Evolutionary conservation across 2,329 filamentous ascomycete species (phyloP).

Genomic region (Alternaria dauci): DNA sequence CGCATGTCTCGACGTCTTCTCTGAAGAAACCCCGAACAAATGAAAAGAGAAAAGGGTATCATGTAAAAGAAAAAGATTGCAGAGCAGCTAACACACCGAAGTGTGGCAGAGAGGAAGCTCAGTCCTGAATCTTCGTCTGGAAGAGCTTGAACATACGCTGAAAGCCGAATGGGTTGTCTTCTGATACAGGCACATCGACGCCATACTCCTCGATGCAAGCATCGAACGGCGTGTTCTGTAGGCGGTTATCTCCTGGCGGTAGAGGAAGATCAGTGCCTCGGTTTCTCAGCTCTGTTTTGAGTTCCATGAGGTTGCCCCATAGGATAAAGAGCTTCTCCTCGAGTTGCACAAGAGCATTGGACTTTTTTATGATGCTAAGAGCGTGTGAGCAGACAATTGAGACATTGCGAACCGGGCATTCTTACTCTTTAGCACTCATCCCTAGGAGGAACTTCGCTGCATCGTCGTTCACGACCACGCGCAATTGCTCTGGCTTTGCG

Average conservation of each 20-base stretch:
- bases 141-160: constrained; percentile 37
- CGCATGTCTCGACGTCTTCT: constrained; percentile 1
- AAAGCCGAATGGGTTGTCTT: constrained; percentile 26
- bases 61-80: neutral
- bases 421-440: constrained; percentile 64
- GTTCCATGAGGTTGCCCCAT: constrained; percentile 76
- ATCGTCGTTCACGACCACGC: constrained; percentile 69
- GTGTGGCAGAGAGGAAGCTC: neutral
- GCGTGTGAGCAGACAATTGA: constrained; percentile 13
- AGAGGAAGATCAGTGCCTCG: constrained; percentile 34
- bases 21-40: neutral
- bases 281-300: constrained; percentile 69
- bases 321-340: constrained; percentile 77
- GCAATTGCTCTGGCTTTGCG: constrained; percentile 58
- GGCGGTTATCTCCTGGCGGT: constrained; percentile 31
- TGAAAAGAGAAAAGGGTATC: neutral
- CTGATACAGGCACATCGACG: constrained; percentile 22
- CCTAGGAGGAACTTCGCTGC: constrained; percentile 66
- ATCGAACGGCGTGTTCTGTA: constrained; percentile 56
- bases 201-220: constrained; percentile 39
- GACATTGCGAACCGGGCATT: neutral
- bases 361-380: constrained; percentile 65
- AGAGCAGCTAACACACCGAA: neutral
- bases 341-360: constrained; percentile 60
- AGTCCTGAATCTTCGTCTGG: constrained; percentile 29